Conservation (phyloP, 805 yeast genomes). For the Kuraishia hungarica region DNA sequence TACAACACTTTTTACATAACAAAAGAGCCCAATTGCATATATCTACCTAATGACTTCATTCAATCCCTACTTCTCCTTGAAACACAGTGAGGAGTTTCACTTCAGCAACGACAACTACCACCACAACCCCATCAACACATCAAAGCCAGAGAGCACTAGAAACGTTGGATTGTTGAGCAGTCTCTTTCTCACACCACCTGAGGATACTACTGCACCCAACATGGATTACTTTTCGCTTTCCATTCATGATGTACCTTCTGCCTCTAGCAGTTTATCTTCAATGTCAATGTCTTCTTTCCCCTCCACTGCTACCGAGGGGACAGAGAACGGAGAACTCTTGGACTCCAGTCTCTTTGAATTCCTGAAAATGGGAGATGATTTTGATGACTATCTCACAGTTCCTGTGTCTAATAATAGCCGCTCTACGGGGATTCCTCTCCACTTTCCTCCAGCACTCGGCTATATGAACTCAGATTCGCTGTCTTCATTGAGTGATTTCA, state of each 20-base stretch:
- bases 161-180: not conserved
- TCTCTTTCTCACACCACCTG: not conserved
- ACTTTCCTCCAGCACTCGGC: not conserved
- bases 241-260: not conserved
- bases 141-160: not conserved
- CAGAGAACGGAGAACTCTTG: not conserved
- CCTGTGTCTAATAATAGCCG: not conserved
- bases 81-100: not conserved
- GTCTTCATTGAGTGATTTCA: not conserved
- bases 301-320: not conserved
- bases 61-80: not conserved
- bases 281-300: not conserved
- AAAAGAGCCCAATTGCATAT: not conserved
- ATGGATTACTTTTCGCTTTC: not conserved
- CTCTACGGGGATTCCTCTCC: not conserved
- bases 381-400: not conserved
- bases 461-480: not conserved
- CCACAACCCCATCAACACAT: not conserved
- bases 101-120: not conserved
- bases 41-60: not conserved
- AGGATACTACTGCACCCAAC: not conserved
- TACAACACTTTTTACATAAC: not conserved
- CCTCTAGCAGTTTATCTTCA: not conserved
- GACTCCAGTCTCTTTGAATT: not conserved
- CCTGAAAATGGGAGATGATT: not conserved